Evolutionary conservation across 2,329 filamentous ascomycete genomes (phyloP), one percentile per base, ranked within the genome.

Genomic region (Tolypocladium album): DNA sequence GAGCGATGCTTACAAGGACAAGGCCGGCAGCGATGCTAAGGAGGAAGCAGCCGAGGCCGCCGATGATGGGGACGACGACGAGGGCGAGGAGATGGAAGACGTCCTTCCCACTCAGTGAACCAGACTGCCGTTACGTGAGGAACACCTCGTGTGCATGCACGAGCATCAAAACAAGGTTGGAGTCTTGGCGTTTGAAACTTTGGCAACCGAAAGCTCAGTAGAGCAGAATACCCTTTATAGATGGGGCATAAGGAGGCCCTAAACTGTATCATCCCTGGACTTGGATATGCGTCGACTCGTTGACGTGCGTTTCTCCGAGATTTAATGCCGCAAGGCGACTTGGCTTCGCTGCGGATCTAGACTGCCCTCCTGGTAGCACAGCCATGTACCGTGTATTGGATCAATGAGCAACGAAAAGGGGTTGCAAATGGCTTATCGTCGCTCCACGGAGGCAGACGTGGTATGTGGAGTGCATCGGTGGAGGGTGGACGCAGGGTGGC

Each of bases 81-180:
- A 85, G 27, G 80, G 87, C 58, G 78, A 88, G 60, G 86, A 91
- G 72, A 92, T 94, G 82, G 89, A 93, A 72, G 89, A 92, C 72
- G 88, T 92, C n/a, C 67, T 82, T 47, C 69, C 68, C 12, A 63
- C 65, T 40, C 61, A 67, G 36, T 68, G 64, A 53, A 22, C 36
- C 50, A 34, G 22, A n/a, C 9, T 11, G 50, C 22, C 24, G 27
- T 36, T 34, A 9, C 22, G 20, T 6, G 12, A 39, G n/a, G 22
- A 31, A 11, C 8, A 12, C 27, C 27, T 31, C 27, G 27, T 31
- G 5, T 52, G 47, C 4, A 3, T 13, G 17, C 11, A 36, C 31
- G 31, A 36, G 20, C 17, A 36, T n/a, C 40, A 50, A 61, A 38
- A 24, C 39, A 34, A 15, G 9, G 1, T 17, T 34, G 58, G 36